Evolutionary conservation across 148 eudicot species (phyloP), one percentile per base, ranked within the genome.

Genomic region (Rhododendron ferrugineum): DNA sequence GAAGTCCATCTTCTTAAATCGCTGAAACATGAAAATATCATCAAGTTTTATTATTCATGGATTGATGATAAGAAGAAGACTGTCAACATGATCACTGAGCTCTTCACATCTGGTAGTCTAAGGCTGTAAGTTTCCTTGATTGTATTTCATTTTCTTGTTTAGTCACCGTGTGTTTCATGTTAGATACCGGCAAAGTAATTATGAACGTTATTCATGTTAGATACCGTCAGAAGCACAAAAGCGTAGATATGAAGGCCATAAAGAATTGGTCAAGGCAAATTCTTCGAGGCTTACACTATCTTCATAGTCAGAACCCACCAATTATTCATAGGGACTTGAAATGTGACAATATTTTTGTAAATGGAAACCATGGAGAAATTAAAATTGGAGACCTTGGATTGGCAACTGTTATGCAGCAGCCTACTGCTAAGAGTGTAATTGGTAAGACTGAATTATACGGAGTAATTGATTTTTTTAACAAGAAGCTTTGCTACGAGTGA

Each of bases 221-320:
- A 87, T 95, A 90, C 79, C 94, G 99, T 60, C 90, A 88, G 85
- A 96, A 91, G 92, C 95, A 96, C 88, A 93, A 80, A 89, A 90
- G 85, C 83, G 99, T 95, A 47, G 97, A 96, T 79, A 90, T 96
- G 96, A 96, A 94, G 89, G 99, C 97, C 40, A 90, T 96, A 85
- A 96, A 94, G 88, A 94, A 92, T 86, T 96, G 99, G 99, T 97
- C 96, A 22, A 94, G 98, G 85, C 99, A 96, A 88, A 93, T 96
- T 88, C 97, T 95, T 30, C 88, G 84, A 49, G 99, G 99, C 44
- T 89, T 96, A 75, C 92, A 87, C 85, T 91, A 94, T 88, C 98
- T 96, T 75, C 97, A 96, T 84, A 88, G 93, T 88, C 99, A 94
- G 70, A 90, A 89, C 84, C 98, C 98, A 0, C 96, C 95, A 50